Evolutionary conservation across 2,329 filamentous ascomycete genomes (phyloP), one percentile per base, ranked within the genome.

Genomic region (Lasiodiplodia hormozganensis): DNA sequence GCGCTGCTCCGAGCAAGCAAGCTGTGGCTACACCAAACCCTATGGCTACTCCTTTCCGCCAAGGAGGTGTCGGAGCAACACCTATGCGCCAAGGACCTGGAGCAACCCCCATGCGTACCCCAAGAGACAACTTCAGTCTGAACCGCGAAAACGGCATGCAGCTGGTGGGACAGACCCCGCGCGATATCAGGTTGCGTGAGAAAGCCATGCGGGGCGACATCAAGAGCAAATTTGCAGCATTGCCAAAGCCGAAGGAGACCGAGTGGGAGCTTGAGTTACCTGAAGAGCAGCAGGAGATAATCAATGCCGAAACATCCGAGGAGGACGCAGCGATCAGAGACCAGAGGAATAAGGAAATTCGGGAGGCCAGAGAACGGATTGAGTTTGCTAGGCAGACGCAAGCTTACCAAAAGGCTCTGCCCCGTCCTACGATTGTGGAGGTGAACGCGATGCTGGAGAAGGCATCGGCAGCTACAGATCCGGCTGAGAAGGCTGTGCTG

Each of bases 191-290:
- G 74, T 81, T 92, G 73, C 88, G 88, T 25, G 90, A 97, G 70
- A 84, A 90, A 69, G 88, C 90, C 6, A 79, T 90, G 72, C 90
- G 90, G 53, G 86, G 88, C 70, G 88, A 90, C 71, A 83, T 99
- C 7, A 88, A 88, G 69, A 85, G 87, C 62, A 88, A 91, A 52
- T 87, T 99, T n/a, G 87, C 93, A 4, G 89, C 92, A 25, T 85
- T 99, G 18, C 96, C 96, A 0, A 96, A 92, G 76, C 96, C 96
- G 0, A 97, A 97, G 76, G 93, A 97, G 76, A 91, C 89, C 0
- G 94, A 97, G 72, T 98, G 93, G 91, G 96, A 98, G 73, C 88
- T 98, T 56, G 95, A 97, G 77, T 82, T 97, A 40, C 95, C 95
- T 0, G 93, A 96, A 51, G 94, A 97, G 71, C 86, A 91, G 71